Evolutionary conservation across 2,329 filamentous ascomycete genomes (phyloP).

Genomic region (Penicillium nordicum): DNA sequence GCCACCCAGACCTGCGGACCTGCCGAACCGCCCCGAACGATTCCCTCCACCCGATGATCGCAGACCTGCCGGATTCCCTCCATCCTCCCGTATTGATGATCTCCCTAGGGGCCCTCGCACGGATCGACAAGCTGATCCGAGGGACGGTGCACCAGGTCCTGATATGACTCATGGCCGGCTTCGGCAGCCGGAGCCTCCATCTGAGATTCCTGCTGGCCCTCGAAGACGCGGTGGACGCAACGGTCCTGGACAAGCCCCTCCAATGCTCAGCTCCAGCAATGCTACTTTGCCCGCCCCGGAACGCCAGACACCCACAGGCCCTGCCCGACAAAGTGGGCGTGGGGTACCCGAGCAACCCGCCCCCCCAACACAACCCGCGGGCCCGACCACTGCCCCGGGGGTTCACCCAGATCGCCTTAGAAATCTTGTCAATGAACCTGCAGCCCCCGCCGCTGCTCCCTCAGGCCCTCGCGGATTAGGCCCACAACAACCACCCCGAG

Average conservation of each 20-base stretch:
- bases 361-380: slow-evolving; percentile 31
- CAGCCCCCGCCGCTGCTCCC: neutral
- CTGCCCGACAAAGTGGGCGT: slow-evolving; percentile 39
- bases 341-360: slow-evolving; percentile 31
- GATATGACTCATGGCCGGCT: slow-evolving; percentile 49
- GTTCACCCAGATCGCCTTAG: slow-evolving; percentile 55
- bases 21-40: slow-evolving; percentile 37
- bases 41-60: slow-evolving; percentile 35
- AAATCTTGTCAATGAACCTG: slow-evolving; percentile 37
- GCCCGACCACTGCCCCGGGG: slow-evolving; percentile 40
- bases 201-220: slow-evolving; percentile 55
- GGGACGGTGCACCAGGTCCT: slow-evolving; percentile 38
- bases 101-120: slow-evolving; percentile 54
- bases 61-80: slow-evolving; percentile 27
- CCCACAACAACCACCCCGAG: slow-evolving; percentile 27
- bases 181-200: slow-evolving; percentile 35
- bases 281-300: slow-evolving; percentile 30
- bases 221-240: slow-evolving; percentile 34
- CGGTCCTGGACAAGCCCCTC: slow-evolving; percentile 29
- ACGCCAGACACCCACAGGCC: slow-evolving; percentile 45
- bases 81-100: slow-evolving; percentile 40
- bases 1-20: slow-evolving; percentile 26
- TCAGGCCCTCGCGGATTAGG: slow-evolving; percentile 16
- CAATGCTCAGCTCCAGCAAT: slow-evolving; percentile 18
- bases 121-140: slow-evolving; percentile 38